phyloP scores from a whole-genome alignment of 192 early-diverging fungal species.

The Coemansia sp. region DNA sequence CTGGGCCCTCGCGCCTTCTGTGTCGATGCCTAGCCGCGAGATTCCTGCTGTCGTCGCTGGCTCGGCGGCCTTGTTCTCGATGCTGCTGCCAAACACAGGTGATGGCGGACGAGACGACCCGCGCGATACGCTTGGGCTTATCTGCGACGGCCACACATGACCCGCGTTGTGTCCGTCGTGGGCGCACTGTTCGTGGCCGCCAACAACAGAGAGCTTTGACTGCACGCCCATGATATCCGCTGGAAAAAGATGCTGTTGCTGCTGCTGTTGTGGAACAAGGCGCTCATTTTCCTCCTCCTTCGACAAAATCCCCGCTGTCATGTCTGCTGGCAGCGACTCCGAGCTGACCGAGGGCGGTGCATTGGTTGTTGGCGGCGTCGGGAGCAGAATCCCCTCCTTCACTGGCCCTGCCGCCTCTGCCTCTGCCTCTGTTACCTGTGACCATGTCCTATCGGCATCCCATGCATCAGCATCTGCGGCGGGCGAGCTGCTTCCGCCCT shows the following conservation, averaged over 20 bases:
- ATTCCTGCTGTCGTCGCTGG: neutral
- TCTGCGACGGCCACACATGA: constrained; percentile 55
- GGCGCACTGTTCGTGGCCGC: constrained; percentile 42
- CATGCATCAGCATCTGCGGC: constrained; percentile 19
- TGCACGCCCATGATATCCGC: constrained; percentile 22
- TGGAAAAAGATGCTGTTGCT: neutral
- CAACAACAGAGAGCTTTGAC: constrained; percentile 44
- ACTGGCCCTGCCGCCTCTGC: neutral
- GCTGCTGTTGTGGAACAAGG: neutral
- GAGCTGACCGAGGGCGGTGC: constrained; percentile 19
- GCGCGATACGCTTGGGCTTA: constrained; percentile 46
- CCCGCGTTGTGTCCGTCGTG: constrained; percentile 27
- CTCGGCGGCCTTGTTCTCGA: neutral
- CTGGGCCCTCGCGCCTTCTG: neutral
- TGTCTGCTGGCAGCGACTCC: constrained; percentile 11
- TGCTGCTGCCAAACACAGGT: constrained; percentile 4
- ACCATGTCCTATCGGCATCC: constrained; percentile 30
- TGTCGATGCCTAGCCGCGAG: neutral
- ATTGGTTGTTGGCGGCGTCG: constrained; percentile 25
- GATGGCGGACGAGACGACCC: constrained; percentile 35
- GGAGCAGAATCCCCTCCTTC: constrained; percentile 5
- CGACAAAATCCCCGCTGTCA: neutral
- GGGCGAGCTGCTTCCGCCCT: constrained; percentile 9
- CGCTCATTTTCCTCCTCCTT: too few species aligned
- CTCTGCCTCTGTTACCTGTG: constrained; percentile 1